Percentiles rank a stretch among this genome's conserved stretches.
Evolutionary conservation across 169 alveolate genomes (phyloP).

Genomic region (Plasmodium coatneyi): DNA sequence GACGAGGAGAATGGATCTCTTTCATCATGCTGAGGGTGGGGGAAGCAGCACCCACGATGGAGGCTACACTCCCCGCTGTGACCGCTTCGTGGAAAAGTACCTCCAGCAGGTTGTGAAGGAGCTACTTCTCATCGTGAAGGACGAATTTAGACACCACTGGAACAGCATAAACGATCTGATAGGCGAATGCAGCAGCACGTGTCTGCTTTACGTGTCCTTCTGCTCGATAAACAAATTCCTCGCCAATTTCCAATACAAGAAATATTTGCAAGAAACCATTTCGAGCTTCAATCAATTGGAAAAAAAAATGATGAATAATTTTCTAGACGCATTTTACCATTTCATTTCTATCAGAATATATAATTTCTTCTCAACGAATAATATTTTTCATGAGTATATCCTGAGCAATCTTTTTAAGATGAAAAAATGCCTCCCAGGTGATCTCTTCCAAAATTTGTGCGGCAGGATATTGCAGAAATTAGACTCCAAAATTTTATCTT

Average conservation of each 20-base stretch:
- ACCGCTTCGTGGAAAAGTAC: slow-evolving; percentile 33
- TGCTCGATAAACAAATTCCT: slow-evolving; percentile 24
- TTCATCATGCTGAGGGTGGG: not conserved
- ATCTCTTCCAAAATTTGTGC: slow-evolving; percentile 8
- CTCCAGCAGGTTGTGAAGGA: slow-evolving; percentile 44
- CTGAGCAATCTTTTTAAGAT: slow-evolving; percentile 44
- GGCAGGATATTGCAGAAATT: slow-evolving; percentile 32
- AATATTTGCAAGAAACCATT: slow-evolving; percentile 40
- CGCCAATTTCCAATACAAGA: slow-evolving; percentile 6
- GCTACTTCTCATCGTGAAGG: slow-evolving; percentile 46
- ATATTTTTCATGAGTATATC: slow-evolving; percentile 56
- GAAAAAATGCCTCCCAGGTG: slow-evolving; percentile 27
- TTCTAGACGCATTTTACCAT: slow-evolving; percentile 71
- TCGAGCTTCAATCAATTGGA: slow-evolving; percentile 31
- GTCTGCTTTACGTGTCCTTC: slow-evolving; percentile 56
- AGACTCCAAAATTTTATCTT: slow-evolving; percentile 38
- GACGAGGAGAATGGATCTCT: not conserved
- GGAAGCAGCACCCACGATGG: not conserved
- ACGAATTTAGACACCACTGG: slow-evolving; percentile 69
- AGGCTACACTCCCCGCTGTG: not conserved
- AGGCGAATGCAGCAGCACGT: slow-evolving; percentile 38
- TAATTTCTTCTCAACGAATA: slow-evolving; percentile 43
- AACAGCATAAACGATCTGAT: slow-evolving; percentile 59
- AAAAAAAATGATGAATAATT: slow-evolving; percentile 62
- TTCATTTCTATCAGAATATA: slow-evolving; percentile 60